phyloP scores from a whole-genome alignment of 2,329 filamentous ascomycete genomes.

The Fusarium oligoseptatum region DNA sequence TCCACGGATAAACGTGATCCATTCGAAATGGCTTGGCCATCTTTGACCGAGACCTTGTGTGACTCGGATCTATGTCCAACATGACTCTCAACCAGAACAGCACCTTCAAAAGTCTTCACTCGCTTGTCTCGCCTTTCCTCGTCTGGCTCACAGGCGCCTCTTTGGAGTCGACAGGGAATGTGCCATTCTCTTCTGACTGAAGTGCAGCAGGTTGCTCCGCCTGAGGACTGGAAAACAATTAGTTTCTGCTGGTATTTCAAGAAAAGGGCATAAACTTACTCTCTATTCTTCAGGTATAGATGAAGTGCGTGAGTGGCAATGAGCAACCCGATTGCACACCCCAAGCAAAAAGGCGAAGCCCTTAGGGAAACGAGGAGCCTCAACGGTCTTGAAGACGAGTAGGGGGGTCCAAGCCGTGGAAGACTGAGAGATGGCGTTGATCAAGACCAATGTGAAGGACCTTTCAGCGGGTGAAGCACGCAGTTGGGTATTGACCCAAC shows the following conservation, averaged over 20 bases:
- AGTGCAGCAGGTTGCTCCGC: background rate
- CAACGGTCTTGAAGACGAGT: conserved; percentile 60
- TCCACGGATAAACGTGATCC: too few relatives aligned
- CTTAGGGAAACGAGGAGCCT: conserved; percentile 50
- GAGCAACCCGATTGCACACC: background rate
- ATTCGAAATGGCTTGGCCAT: too few relatives aligned
- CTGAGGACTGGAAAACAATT: background rate
- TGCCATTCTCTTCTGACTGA: conserved; percentile 6
- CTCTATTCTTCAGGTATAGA: background rate
- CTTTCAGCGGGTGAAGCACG: conserved; percentile 61
- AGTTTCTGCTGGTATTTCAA: background rate
- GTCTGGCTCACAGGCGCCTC: background rate
- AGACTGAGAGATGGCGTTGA: conserved; percentile 65
- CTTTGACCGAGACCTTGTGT: background rate
- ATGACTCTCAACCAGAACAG: background rate
- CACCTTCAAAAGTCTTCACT: background rate
- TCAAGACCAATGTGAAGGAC: conserved; percentile 62
- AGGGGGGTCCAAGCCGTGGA: conserved; percentile 68
- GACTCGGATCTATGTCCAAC: background rate
- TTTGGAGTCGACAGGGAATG: background rate
- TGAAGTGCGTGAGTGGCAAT: conserved; percentile 4
- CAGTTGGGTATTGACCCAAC: conserved; percentile 67
- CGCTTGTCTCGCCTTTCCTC: background rate
- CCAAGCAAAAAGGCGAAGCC: conserved; percentile 55
- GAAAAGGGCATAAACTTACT: background rate